phyloP scores from a whole-genome alignment of 768 basidiomycete genomes.

The Vararia minispora region DNA sequence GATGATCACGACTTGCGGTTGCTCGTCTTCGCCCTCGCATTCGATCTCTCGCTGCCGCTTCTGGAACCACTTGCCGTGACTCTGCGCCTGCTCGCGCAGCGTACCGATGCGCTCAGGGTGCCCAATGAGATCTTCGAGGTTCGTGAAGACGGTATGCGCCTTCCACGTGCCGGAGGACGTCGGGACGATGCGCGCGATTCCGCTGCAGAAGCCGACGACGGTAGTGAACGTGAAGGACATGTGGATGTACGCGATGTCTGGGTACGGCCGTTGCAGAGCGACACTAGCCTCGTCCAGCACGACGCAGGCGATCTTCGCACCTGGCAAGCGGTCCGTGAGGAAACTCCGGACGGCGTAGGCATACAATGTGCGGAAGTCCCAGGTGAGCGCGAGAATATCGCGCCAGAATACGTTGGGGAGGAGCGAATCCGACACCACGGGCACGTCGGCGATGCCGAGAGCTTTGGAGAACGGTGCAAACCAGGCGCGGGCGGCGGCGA shows the following conservation, averaged over 20 bases:
- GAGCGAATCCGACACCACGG: slow-evolving; percentile 15
- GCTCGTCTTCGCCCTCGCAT: slow-evolving; percentile 9
- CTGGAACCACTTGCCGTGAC: slow-evolving; percentile 23
- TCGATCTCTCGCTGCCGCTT: slow-evolving; percentile 13
- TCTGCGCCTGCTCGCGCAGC: slow-evolving; percentile 21
- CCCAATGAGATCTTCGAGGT: slow-evolving; percentile 23
- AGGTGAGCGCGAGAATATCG: slow-evolving; percentile 32
- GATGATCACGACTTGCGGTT: background rate
- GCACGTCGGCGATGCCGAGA: slow-evolving; percentile 6
- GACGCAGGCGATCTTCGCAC: slow-evolving; percentile 18
- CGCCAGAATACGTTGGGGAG: slow-evolving; percentile 28
- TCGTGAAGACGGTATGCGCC: slow-evolving; percentile 25
- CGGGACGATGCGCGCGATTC: slow-evolving; percentile 23
- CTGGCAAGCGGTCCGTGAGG: slow-evolving; percentile 16
- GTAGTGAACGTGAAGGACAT: slow-evolving; percentile 29
- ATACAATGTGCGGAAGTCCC: slow-evolving; percentile 28
- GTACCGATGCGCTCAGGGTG: slow-evolving; percentile 23
- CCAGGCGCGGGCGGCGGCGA: slow-evolving; percentile 13
- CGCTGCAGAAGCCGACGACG: slow-evolving; percentile 21
- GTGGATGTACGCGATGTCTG: slow-evolving; percentile 20
- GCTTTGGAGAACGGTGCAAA: slow-evolving; percentile 13
- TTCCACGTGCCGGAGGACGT: slow-evolving; percentile 20
- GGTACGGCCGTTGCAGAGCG: slow-evolving; percentile 5
- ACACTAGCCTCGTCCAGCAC: slow-evolving; percentile 17
- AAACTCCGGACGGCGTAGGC: slow-evolving; percentile 24